Conservation (phyloP, 1,284 basidiomycete genomes). For the Cutaneotrichosporon cavernicola region DNA sequence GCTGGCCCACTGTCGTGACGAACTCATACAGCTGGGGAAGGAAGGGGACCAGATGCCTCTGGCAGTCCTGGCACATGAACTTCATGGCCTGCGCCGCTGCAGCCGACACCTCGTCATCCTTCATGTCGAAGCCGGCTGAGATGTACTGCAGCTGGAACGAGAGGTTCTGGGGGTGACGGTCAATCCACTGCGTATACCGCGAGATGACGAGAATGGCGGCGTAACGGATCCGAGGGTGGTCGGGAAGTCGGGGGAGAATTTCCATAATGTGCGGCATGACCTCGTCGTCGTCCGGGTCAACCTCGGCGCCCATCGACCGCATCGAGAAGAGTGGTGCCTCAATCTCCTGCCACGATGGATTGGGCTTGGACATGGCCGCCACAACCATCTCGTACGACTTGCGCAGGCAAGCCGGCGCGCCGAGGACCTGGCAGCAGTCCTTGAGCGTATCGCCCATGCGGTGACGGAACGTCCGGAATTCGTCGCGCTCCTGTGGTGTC, state of each 20-base stretch:
- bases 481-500: slow-evolving; percentile 82
- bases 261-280: slow-evolving; percentile 94
- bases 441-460: slow-evolving; percentile 99
- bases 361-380: slow-evolving; percentile 59
- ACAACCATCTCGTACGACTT: slow-evolving; percentile 79
- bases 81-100: slow-evolving; percentile 96
- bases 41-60: slow-evolving; percentile 87
- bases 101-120: slow-evolving; percentile 78
- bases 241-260: slow-evolving; percentile 83
- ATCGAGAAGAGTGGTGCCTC: slow-evolving; percentile 98
- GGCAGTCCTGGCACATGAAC: slow-evolving; percentile 96
- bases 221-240: slow-evolving; percentile 89
- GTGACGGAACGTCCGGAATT: slow-evolving; percentile 93
- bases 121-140: slow-evolving; percentile 82
- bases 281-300: slow-evolving; percentile 77
- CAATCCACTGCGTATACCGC: slow-evolving; percentile 96
- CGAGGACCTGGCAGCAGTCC: slow-evolving; percentile 94
- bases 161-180: slow-evolving; percentile 83
- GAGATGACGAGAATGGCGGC: slow-evolving; percentile 93
- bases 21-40: slow-evolving; percentile 89
- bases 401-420: slow-evolving; percentile 78
- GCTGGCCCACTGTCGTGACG: slow-evolving; percentile 70
- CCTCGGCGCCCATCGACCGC: slow-evolving; percentile 95
- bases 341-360: slow-evolving; percentile 85
- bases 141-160: slow-evolving; percentile 85